Conservation (phyloP, 83 land plant genomes). For the Picea abies region DNA sequence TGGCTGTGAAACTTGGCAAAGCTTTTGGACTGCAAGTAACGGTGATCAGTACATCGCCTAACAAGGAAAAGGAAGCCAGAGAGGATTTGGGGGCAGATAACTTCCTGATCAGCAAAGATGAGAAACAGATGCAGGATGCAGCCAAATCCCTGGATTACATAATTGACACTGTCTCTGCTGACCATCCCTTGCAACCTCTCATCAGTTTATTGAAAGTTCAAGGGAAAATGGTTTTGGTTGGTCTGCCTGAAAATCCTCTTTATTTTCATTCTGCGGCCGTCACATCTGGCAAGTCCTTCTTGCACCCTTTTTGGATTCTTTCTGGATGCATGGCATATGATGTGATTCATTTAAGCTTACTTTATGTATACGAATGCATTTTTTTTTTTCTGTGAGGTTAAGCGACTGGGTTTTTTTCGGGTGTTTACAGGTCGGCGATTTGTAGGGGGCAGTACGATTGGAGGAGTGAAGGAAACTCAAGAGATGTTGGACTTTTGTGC, state of each 20-base stretch:
- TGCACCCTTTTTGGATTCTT: no score
- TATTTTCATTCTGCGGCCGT: conserved; percentile 5
- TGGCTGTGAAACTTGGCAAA: conserved; percentile 55
- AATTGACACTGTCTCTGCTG: conserved; percentile 58
- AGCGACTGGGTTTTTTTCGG: not conserved
- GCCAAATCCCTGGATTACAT: conserved; percentile 49
- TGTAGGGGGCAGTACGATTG: no score
- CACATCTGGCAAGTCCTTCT: conserved; percentile 10
- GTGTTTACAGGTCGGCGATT: no score
- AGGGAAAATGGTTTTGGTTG: conserved; percentile 56
- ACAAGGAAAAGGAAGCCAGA: conserved; percentile 49
- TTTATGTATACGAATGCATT: no score
- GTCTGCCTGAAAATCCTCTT: conserved; percentile 33
- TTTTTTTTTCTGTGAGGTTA: no score
- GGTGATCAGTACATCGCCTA: conserved; percentile 46
- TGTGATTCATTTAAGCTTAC: no score
- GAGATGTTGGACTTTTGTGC: no score
- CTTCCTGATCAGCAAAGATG: conserved; percentile 48
- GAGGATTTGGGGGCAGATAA: conserved; percentile 47
- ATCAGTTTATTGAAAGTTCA: conserved; percentile 31
- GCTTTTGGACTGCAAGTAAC: conserved; percentile 52
- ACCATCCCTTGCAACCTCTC: conserved; percentile 37
- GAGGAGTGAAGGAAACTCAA: no score
- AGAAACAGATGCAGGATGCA: conserved; percentile 37
- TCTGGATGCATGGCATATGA: no score